A percentile compares a stretch with the other conserved stretches of the same genome.
These are phyloP conservation scores for Geoglossum cookeanum DNA, from an alignment of 2,329 filamentous ascomycete genomes.

Conservation along the genomic window DNA sequence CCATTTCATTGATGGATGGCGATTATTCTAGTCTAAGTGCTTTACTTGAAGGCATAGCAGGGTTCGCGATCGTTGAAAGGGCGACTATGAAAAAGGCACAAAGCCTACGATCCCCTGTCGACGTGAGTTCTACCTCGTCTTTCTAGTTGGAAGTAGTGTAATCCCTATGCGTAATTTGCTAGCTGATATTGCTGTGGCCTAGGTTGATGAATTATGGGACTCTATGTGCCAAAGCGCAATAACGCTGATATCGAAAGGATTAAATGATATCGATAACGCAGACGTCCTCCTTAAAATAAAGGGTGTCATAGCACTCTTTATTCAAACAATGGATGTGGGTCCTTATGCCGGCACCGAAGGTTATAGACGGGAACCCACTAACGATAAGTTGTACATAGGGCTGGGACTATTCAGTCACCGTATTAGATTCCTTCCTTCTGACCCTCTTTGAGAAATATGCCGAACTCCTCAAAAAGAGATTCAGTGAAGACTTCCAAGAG, in stretches of 20 bases:
- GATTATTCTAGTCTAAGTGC: constrained; percentile 77
- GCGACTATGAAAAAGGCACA: constrained; percentile 77
- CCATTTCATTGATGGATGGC: constrained; percentile 60
- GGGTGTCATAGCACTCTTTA: constrained; percentile 78
- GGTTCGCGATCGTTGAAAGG: constrained; percentile 91
- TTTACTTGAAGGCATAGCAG: constrained; percentile 79
- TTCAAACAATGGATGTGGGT: constrained; percentile 87
- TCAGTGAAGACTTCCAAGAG: constrained; percentile 92
- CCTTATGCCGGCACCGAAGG: not conserved
- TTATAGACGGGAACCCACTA: not conserved
- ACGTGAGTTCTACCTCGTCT: constrained; percentile 36
- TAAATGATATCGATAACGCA: constrained; percentile 67
- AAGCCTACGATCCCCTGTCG: constrained; percentile 60
- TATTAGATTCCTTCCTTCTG: constrained; percentile 71
- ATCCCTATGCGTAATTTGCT: not conserved
- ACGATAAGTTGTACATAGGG: constrained; percentile 30
- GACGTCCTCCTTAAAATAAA: constrained; percentile 90
- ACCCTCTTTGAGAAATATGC: constrained; percentile 87
- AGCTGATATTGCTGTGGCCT: not conserved
- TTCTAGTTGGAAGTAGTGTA: not conserved
- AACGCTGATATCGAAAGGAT: constrained; percentile 56
- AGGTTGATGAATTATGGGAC: constrained; percentile 97
- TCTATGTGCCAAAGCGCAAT: constrained; percentile 89
- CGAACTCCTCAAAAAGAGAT: constrained; percentile 71
- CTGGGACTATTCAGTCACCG: constrained; percentile 72